Percentiles rank a stretch among this genome's conserved stretches.
Evolutionary conservation across 2,329 filamentous ascomycete genomes (phyloP).

Genomic region (Exophiala alcalophila): DNA sequence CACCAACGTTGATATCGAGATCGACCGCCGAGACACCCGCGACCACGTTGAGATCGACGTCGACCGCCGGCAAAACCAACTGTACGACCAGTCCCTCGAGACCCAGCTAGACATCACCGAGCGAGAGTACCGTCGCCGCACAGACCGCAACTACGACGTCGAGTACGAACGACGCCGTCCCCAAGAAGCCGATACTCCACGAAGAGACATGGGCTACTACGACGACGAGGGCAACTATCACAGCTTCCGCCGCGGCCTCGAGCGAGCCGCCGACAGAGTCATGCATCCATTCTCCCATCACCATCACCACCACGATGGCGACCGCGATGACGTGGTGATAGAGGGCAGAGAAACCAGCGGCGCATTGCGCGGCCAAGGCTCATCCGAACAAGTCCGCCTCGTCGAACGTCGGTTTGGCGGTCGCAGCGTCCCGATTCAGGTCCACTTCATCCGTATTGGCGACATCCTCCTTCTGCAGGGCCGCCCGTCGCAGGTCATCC

Average conservation of each 20-base stretch:
- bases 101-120: slow-evolving; percentile 53
- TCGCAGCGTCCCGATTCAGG: slow-evolving; percentile 76
- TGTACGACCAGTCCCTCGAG: slow-evolving; percentile 43
- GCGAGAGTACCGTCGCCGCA: slow-evolving; percentile 65
- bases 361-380: slow-evolving; percentile 45
- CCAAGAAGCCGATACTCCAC: slow-evolving; percentile 46
- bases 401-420: slow-evolving; percentile 51
- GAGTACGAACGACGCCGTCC: slow-evolving; percentile 43
- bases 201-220: slow-evolving; percentile 69
- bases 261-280: slow-evolving; percentile 64
- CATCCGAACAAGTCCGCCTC: slow-evolving; percentile 48
- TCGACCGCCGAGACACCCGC: slow-evolving; percentile 38
- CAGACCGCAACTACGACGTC: slow-evolving; percentile 52
- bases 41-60: slow-evolving; percentile 22
- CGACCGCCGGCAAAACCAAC: slow-evolving; percentile 29
- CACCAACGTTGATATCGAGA: slow-evolving; percentile 43
- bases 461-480: slow-evolving; percentile 99
- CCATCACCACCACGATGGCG: slow-evolving; percentile 42
- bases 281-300: slow-evolving; percentile 60
- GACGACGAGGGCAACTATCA: slow-evolving; percentile 75
- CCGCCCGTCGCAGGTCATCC: slow-evolving; percentile 99
- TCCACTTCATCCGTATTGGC: slow-evolving; percentile 98
- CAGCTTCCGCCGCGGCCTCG: slow-evolving; percentile 68
- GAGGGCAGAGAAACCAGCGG: slow-evolving; percentile 41
- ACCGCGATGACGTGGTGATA: slow-evolving; percentile 39